Percentiles rank a stretch among this genome's conserved stretches.
Conservation (phyloP, 2,329 filamentous ascomycete species). For the Zymoseptoria crescenta region DNA sequence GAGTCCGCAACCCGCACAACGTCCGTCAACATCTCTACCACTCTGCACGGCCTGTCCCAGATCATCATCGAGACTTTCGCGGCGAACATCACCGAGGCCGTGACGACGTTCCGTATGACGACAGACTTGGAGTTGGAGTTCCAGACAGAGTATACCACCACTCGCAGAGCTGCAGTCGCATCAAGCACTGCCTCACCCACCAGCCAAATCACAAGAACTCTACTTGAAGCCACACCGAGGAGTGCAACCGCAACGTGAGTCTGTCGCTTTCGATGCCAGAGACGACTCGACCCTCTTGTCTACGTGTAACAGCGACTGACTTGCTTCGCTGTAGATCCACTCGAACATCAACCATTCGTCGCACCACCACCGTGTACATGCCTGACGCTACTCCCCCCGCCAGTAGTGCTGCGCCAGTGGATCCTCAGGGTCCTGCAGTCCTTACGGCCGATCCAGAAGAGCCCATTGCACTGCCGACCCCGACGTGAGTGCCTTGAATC, state of each 20-base stretch:
- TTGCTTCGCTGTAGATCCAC: background rate
- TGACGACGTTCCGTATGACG: constrained; percentile 33
- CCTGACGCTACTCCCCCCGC: background rate
- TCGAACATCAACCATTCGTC: background rate
- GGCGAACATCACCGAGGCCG: constrained; percentile 31
- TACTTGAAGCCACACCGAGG: constrained; percentile 17
- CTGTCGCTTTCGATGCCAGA: background rate
- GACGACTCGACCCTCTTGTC: no score
- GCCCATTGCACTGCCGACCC: background rate
- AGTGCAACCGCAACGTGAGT: constrained; percentile 16
- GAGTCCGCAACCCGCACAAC: constrained; percentile 29
- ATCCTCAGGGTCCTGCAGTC: background rate
- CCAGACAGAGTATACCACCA: constrained; percentile 30
- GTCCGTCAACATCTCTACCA: constrained; percentile 34
- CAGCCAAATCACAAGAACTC: constrained; percentile 24
- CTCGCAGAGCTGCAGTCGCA: constrained; percentile 10
- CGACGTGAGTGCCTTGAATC: background rate
- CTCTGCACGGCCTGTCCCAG: constrained; percentile 28
- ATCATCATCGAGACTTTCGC: constrained; percentile 35
- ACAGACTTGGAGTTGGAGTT: constrained; percentile 34
- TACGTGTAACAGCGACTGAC: no score
- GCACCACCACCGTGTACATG: background rate
- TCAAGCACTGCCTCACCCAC: constrained; percentile 20
- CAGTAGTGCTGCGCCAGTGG: background rate
- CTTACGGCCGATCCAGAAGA: background rate